Evolutionary conservation across 495 filamentous ascomycete species (phyloP), one percentile per base, ranked within the genome.

Genomic region (Lasiosphaeriaceae sp.): DNA sequence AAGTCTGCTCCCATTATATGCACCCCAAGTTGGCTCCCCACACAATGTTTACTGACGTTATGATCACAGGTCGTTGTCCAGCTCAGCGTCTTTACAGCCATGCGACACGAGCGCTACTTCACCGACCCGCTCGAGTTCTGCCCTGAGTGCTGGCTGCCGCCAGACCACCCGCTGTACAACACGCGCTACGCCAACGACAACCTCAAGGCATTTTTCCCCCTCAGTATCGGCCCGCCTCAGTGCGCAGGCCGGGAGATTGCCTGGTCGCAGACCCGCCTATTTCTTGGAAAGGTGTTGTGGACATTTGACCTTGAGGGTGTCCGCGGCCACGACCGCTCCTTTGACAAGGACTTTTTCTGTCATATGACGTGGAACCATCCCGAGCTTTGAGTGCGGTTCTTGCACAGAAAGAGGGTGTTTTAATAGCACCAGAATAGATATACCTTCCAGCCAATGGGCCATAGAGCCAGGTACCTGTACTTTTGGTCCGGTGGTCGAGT

Each of bases 271-370:
- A 57, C 26, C 6, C 63, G 57, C 19, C 53, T 70, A 17, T 63
- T 68, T 29, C 12, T 67, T n/a, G 65, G 54, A 16, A 68, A 70
- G 50, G 26, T 64, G 31, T 60, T 70, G 14, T 70, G 67, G 67
- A 61, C 59, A 11, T 68, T 70, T 46, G 61, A 63, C 48, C 37
- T 63, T n/a, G 61, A 61, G 49, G 47, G 45, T 11, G 57, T 61
- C 16, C 35, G 22, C 24, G 61, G 61, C 8, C 57, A 61, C 22
- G 58, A 60, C 21, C 2, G 17, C 9, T 43, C 41, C 2, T 51
- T 57, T 14, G 57, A 61, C 20, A 12, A 3, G 37, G 60, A 59
- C 19, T 64, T 64, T 26, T 59, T 17, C 17, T 8, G 47, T 21
- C 60, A 55, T 21, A 47, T 50, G n/a, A 59, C 61, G 55, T 61